These are phyloP conservation scores for Sutorius eximius DNA, from an alignment of 1,284 basidiomycete species.

Conservation along the genomic window DNA sequence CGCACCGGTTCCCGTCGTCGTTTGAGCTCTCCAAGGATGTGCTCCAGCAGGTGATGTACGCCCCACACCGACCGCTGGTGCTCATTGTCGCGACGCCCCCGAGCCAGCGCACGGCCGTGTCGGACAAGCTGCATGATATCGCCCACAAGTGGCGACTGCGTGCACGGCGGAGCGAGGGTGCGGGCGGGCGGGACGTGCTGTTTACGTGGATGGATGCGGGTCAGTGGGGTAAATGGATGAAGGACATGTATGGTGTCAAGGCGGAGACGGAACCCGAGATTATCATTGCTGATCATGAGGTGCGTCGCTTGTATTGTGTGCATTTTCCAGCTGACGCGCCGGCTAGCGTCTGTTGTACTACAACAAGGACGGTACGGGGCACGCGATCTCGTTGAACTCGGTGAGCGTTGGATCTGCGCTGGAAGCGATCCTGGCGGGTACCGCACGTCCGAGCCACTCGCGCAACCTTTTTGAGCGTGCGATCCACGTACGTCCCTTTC, in stretches of 20 bases:
- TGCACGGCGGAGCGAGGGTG: slow-evolving; percentile 20
- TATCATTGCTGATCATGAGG: slow-evolving; percentile 79
- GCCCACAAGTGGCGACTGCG: slow-evolving; percentile 64
- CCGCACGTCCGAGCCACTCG: slow-evolving; percentile 60
- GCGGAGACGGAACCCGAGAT: slow-evolving; percentile 51
- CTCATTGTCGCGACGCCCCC: slow-evolving; percentile 62
- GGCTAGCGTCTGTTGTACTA: slow-evolving; percentile 67
- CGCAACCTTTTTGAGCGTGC: slow-evolving; percentile 68
- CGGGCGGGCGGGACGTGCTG: slow-evolving; percentile 56
- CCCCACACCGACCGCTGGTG: slow-evolving; percentile 69
- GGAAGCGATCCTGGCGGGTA: slow-evolving; percentile 62
- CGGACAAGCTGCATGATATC: slow-evolving; percentile 51
- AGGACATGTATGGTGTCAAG: slow-evolving; percentile 79
- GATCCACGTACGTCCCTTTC: slow-evolving; percentile 54
- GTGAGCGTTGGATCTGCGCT: slow-evolving; percentile 68
- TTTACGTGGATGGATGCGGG: slow-evolving; percentile 86
- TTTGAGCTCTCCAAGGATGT: slow-evolving; percentile 71
- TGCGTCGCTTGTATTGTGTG: background rate
- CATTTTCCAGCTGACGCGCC: background rate
- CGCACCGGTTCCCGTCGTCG: slow-evolving; percentile 68
- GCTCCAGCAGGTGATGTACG: slow-evolving; percentile 82
- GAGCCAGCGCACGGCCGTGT: slow-evolving; percentile 42
- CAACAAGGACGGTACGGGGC: slow-evolving; percentile 52
- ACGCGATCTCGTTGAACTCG: slow-evolving; percentile 54
- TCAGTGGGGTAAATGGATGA: slow-evolving; percentile 83